Base-by-base conservation (phyloP, 768 basidiomycete species). In the Mycena belliarum region DNA sequence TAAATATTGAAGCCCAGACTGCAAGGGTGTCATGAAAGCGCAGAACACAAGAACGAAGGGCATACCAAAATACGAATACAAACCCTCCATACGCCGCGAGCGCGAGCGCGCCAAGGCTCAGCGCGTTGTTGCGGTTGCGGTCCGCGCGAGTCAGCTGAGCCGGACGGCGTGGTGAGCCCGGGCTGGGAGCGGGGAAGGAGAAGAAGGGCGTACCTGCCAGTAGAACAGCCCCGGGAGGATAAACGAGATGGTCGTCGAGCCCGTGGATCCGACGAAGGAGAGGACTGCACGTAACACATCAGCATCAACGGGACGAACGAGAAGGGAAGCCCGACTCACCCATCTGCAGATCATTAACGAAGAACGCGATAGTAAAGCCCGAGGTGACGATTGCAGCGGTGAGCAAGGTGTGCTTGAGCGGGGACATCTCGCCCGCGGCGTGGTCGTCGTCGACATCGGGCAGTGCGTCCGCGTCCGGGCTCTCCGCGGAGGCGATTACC, bases 191-290 rank as follows among this genome's bases (percentile, higher is more conserved):
- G n/a, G 20, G n/a, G 4, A 9, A 24, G 24, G 26, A 32, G 20
- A 43, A 11, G 32, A 14, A 20, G 16, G 57, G 26, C 75, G 63
- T 63, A 89, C 91, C 88, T 92, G 88, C 88, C 93, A 98, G 76
- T 91, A 97, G 69, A 97, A 90, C 48, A 95, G 74, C 2, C 93
- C 95, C 0, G 95, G 95, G 33, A 97, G 81, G 67, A 98, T 97
- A 75, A 98, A 98, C 1, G 93, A 95, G 57, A 98, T 93, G 20
- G 95, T 96, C 24, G 95, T 97, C 15, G 93, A 96, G 14, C 97
- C 97, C 1, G 95, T 98, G 23, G 94, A 89, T 2, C 97, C 97
- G 35, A 99, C 96, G 69, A 99, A 97, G 5, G 94, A 93, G 32
- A 98, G 79, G 15, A 98, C 96, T 93, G 67, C 25, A 49, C 53